A percentile compares a stretch with the other conserved stretches of the same genome.
These are phyloP conservation scores for Geotrichum histeridarum DNA, from an alignment of 1,139 yeast species.

Conservation along the genomic window DNA sequence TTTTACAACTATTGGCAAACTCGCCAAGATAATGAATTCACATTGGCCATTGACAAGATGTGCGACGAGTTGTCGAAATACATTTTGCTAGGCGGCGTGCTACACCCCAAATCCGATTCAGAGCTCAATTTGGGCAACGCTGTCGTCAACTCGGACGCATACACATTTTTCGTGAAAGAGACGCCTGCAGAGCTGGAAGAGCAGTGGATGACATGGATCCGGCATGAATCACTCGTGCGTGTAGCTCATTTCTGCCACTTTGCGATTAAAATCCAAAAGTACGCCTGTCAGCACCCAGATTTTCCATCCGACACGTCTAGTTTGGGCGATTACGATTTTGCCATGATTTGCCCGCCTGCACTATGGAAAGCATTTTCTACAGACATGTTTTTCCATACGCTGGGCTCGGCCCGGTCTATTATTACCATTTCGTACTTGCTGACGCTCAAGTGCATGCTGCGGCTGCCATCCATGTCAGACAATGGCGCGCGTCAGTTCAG, in stretches of 20 bases:
- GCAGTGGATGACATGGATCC: slow-evolving; percentile 37
- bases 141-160: slow-evolving; percentile 4
- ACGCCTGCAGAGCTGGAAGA: neutral
- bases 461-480: slow-evolving; percentile 32
- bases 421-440: slow-evolving; percentile 32
- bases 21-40: neutral
- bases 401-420: slow-evolving; percentile 29
- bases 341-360: slow-evolving; percentile 33
- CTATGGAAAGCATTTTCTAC: slow-evolving; percentile 32
- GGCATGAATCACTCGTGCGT: slow-evolving; percentile 33
- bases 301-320: slow-evolving; percentile 22
- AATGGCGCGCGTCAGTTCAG: slow-evolving; percentile 2
- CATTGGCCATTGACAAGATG: neutral
- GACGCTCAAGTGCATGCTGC: slow-evolving; percentile 32
- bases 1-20: slow-evolving; percentile 1
- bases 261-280: slow-evolving; percentile 27
- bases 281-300: slow-evolving; percentile 23
- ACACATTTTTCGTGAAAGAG: slow-evolving; percentile 2
- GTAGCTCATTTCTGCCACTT: slow-evolving; percentile 30
- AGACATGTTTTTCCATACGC: slow-evolving; percentile 30
- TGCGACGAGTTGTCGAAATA: neutral
- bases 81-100: slow-evolving; percentile 3
- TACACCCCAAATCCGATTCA: neutral
- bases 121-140: slow-evolving; percentile 11
- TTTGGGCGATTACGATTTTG: slow-evolving; percentile 28